Evolutionary conservation across 805 yeast species (phyloP).

Genomic region (Kodamaea neixiangensis): DNA sequence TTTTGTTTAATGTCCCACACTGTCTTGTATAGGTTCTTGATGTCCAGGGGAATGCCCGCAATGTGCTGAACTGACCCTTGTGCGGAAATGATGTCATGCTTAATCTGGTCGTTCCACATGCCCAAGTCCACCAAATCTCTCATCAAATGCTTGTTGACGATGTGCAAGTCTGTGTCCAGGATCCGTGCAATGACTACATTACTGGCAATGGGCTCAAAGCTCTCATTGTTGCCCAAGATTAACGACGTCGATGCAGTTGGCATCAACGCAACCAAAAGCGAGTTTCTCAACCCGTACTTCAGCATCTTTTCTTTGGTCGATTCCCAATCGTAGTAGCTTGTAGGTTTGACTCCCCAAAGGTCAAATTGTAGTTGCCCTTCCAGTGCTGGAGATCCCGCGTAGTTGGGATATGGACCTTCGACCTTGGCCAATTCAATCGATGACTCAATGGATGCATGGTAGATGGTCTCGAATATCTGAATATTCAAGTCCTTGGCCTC

Average conservation of each 20-base stretch:
- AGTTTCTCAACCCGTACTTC: constrained; percentile 77
- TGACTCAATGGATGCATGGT: constrained; percentile 89
- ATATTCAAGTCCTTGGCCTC: constrained; percentile 75
- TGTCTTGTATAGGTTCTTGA: constrained; percentile 83
- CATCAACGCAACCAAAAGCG: constrained; percentile 91
- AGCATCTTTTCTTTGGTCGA: constrained; percentile 58
- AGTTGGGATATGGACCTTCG: constrained; percentile 71
- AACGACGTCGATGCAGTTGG: constrained; percentile 98
- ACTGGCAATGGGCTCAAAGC: constrained; percentile 95
- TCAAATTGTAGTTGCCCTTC: constrained; percentile 84
- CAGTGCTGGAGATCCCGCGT: constrained; percentile 87
- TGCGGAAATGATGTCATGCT: constrained; percentile 69
- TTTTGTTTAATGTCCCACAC: constrained; percentile 96
- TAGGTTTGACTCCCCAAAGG: constrained; percentile 79
- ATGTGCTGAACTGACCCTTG: constrained; percentile 87
- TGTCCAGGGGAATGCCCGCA: constrained; percentile 68
- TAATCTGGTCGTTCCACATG: constrained; percentile 79
- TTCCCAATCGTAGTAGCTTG: constrained; percentile 83
- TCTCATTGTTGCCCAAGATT: constrained; percentile 89
- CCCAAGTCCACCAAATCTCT: constrained; percentile 81
- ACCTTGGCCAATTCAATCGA: constrained; percentile 76
- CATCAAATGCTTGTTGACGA: constrained; percentile 83
- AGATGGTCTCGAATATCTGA: constrained; percentile 92
- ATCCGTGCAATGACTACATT: constrained; percentile 91
- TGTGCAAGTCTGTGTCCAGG: constrained; percentile 89